Conservation (phyloP, 805 yeast genomes). For the Wickerhamomyces mucosus region DNA sequence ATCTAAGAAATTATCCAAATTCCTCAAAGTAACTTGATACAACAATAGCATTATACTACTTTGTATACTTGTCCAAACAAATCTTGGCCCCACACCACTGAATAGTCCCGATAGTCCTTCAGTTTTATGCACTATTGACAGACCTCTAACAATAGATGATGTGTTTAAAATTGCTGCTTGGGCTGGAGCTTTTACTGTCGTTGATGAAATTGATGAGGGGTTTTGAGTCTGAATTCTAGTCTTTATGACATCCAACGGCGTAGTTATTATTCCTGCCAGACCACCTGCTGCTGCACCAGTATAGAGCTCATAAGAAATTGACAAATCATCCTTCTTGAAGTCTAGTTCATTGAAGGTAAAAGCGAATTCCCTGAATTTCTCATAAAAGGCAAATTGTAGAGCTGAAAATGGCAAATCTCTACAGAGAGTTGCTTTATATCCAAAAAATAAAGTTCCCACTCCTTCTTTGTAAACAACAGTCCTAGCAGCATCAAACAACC, state of each 20-base stretch:
- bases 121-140: slow-evolving; percentile 45
- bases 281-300: slow-evolving; percentile 98
- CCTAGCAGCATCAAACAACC: slow-evolving; percentile 59
- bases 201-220: slow-evolving; percentile 11
- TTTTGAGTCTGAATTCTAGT: slow-evolving; percentile 89
- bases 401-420: slow-evolving; percentile 96
- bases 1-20: slow-evolving; percentile 18
- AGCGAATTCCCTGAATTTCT: slow-evolving; percentile 61
- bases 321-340: slow-evolving; percentile 32
- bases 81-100: slow-evolving; percentile 93
- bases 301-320: slow-evolving; percentile 52
- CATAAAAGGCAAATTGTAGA: slow-evolving; percentile 92
- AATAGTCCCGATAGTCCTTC: slow-evolving; percentile 81
- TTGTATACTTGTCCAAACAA: slow-evolving; percentile 94
- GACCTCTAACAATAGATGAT: slow-evolving; percentile 40
- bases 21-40: slow-evolving; percentile 68
- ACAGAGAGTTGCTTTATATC: slow-evolving; percentile 87
- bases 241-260: slow-evolving; percentile 87
- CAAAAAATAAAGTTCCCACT: slow-evolving; percentile 64
- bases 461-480: slow-evolving; percentile 70
- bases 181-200: slow-evolving; percentile 9
- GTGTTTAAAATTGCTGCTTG: slow-evolving; percentile 21
- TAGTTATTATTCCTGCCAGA: slow-evolving; percentile 77
- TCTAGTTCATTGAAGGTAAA: slow-evolving; percentile 26
- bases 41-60: slow-evolving; percentile 87